A percentile compares a stretch with the other conserved stretches of the same genome.
Conservation (phyloP, 164 flowering plant species). For the grape (Vitis vinifera) region DNA sequence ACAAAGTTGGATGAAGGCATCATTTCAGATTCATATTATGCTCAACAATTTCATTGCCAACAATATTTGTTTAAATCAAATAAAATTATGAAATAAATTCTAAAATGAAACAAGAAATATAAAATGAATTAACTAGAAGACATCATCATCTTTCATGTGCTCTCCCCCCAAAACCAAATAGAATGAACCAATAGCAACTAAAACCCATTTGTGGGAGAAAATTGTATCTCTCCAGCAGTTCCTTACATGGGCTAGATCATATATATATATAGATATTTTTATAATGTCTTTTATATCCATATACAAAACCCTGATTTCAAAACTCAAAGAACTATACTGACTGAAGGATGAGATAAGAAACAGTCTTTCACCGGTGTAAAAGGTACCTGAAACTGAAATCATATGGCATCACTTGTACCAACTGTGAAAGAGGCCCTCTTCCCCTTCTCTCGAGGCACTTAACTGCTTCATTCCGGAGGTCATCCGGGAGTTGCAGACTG, state of each 20-base stretch:
- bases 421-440: slow-evolving; percentile 30
- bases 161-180: not conserved
- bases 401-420: slow-evolving; percentile 43
- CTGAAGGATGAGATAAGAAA: not conserved
- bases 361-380: slow-evolving; percentile 20
- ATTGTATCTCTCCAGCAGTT: not conserved
- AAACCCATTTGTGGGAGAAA: not conserved
- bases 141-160: not conserved
- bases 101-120: not conserved
- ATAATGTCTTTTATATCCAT: not conserved
- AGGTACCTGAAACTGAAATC: slow-evolving; percentile 63
- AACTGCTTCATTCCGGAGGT: slow-evolving; percentile 32
- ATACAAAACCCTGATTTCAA: slow-evolving; percentile 1
- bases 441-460: slow-evolving; percentile 31
- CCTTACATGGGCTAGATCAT: not conserved
- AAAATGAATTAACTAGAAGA: not conserved
- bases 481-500: slow-evolving; percentile 37
- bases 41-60: no score
- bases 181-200: slow-evolving; percentile 2
- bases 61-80: no score
- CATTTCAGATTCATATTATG: no score
- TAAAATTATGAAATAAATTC: no score
- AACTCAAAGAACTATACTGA: slow-evolving; percentile 1
- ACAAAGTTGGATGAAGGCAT: no score
- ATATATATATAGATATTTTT: no score